Base-by-base conservation (phyloP, 345 rosid genomes). In the Heritiera fomes region DNA sequence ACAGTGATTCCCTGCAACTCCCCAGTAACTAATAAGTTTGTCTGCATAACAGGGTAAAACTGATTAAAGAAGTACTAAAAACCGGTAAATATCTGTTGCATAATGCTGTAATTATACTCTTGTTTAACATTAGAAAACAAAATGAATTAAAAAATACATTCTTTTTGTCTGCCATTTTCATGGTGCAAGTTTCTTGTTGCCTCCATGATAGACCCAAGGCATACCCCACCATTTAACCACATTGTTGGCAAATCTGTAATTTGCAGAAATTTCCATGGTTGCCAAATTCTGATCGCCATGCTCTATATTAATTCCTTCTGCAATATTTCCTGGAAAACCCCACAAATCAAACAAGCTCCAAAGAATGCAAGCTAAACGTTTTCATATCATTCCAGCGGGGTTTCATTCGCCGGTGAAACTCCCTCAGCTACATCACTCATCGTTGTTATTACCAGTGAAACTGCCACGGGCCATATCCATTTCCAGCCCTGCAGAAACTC, bases 381-480 rank as follows among this genome's bases (percentile, higher is more conserved):
- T 23, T 41, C 74, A 50, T 41, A 53, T 41, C 38, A n/a, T 28
- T 28, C 73, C 80, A 7, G 2, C 66, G 7, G n/a, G 64, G 13
- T n/a, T 77, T 65, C 41, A 18, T 66, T 14, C 52, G 66, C 73
- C 56, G 2, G 41, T 9, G 40, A 77, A 53, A 41, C 73, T 80
- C 43, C 85, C 86, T 52, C 73, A 83, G 65, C 56, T 64, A 13
- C 86, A 77, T 69, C 87, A 52, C 38, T 34, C 38, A 64, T 65
- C 81, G 46, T 79, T 82, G 15, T 38, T 81, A 13, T 52, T 77
- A 45, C 82, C 80, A 0, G 77, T 78, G 34, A 72, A 83, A 41
- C 86, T 81, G 12, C 81, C 81, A 30, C 87, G 88, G 0, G 93
- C 89, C 20, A 84, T 88, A 77, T 86, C 94, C 49, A 90, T 90